Conservation (phyloP, 768 basidiomycete species). For the Trametes punicea region DNA sequence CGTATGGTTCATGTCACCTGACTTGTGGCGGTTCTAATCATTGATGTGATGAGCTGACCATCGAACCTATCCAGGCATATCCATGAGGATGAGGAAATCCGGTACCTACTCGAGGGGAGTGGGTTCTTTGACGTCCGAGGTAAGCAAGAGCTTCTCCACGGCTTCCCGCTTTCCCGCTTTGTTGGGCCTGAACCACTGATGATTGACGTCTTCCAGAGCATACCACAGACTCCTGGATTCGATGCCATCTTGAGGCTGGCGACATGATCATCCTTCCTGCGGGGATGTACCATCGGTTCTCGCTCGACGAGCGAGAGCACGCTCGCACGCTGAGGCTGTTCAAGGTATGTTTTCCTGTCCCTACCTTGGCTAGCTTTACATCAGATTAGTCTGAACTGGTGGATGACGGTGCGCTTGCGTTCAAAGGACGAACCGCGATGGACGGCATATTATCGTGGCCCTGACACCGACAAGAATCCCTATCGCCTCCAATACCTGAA, state of each 20-base stretch:
- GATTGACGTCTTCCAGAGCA: slow-evolving; percentile 45
- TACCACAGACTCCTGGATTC: slow-evolving; percentile 73
- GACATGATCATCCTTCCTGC: slow-evolving; percentile 87
- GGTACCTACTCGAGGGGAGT: slow-evolving; percentile 81
- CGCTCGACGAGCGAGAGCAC: slow-evolving; percentile 69
- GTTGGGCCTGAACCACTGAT: neutral
- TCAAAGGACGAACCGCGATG: slow-evolving; percentile 97
- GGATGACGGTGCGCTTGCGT: neutral
- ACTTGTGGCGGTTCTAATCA: too few species aligned
- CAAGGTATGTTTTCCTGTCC: slow-evolving; percentile 49
- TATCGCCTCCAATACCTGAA: slow-evolving; percentile 61
- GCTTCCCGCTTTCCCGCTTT: too few species aligned
- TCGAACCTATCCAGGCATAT: slow-evolving; percentile 57
- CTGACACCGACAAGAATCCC: slow-evolving; percentile 60
- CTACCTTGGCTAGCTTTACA: neutral
- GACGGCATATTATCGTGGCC: slow-evolving; percentile 68
- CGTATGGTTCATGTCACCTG: slow-evolving; percentile 8
- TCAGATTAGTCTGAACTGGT: neutral
- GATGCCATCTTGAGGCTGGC: slow-evolving; percentile 69
- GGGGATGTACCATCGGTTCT: slow-evolving; percentile 95
- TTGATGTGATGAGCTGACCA: neutral
- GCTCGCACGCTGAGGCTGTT: slow-evolving; percentile 83
- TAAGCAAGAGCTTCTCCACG: slow-evolving; percentile 33
- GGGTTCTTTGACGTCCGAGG: slow-evolving; percentile 93
- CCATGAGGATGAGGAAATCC: slow-evolving; percentile 95